These are phyloP conservation scores for Elongisporangium anandrum DNA, from an alignment of 352 stramenopile genomes.

Conservation along the genomic window DNA sequence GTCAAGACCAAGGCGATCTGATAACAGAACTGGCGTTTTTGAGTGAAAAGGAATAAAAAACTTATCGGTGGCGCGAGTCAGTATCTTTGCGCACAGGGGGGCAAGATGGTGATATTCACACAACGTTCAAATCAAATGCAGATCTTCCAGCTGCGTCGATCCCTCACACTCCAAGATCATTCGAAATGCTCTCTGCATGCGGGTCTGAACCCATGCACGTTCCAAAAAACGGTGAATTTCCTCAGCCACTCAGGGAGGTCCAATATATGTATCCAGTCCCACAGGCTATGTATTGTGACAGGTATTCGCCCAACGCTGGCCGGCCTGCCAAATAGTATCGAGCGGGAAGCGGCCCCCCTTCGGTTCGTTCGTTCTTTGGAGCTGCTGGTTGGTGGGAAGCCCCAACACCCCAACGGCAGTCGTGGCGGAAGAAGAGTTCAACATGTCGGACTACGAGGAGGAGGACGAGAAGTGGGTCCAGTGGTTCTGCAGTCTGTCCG, in stretches of 20 bases:
- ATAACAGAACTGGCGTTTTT: conserved; percentile 24
- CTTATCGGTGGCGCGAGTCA: not conserved
- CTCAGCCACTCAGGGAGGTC: not conserved
- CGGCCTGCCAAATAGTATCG: not conserved
- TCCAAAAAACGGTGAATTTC: not conserved
- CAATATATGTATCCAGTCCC: not conserved
- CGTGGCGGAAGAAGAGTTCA: conserved; percentile 15
- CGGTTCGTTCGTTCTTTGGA: not conserved
- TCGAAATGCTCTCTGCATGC: not conserved
- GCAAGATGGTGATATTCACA: not conserved
- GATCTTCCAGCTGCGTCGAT: not conserved
- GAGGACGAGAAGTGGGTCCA: conserved; percentile 92
- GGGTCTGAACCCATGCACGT: not conserved
- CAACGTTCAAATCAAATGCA: not conserved
- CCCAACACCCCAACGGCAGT: conserved; percentile 1
- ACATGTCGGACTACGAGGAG: conserved; percentile 89
- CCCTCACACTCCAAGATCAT: too few relatives aligned
- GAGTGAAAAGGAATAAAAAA: not conserved
- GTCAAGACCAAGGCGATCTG: conserved; percentile 27
- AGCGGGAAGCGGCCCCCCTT: not conserved
- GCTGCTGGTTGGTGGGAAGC: not conserved
- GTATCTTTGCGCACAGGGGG: not conserved
- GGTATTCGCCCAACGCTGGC: not conserved
- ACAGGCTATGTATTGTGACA: not conserved
- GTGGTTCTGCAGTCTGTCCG: conserved; percentile 91